These are phyloP conservation scores for Ensete glaucum DNA, from an alignment of 176 grass and related monocot genomes.

Conservation along the genomic window DNA sequence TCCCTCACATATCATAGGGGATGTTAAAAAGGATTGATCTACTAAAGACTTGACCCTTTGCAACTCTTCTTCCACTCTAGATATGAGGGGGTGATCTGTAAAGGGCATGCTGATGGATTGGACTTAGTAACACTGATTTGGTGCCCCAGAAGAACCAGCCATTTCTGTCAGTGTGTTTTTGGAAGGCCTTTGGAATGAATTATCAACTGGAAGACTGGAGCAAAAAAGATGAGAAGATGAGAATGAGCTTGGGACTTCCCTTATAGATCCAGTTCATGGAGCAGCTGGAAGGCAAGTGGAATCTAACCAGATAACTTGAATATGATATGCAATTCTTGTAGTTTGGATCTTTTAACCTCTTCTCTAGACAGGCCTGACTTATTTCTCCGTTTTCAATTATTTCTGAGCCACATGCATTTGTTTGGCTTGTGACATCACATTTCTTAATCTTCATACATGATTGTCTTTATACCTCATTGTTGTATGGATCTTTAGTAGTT, in stretches of 20 bases:
- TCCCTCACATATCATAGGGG: background rate
- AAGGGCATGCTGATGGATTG: background rate
- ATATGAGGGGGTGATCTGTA: background rate
- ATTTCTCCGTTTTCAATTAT: background rate
- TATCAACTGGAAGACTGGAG: background rate
- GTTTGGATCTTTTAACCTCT: slow-evolving; percentile 4
- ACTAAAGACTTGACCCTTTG: background rate
- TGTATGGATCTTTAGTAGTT: too few species aligned
- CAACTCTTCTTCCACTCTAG: background rate
- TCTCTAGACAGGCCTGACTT: background rate
- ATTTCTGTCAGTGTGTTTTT: background rate
- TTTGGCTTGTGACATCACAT: background rate
- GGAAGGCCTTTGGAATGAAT: background rate
- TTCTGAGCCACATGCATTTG: background rate
- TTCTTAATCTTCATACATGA: background rate
- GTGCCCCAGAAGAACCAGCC: background rate
- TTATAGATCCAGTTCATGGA: background rate
- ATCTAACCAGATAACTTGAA: background rate
- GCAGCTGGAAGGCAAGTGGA: background rate
- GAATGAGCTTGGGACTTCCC: background rate
- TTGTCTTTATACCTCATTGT: background rate
- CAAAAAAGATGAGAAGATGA: background rate
- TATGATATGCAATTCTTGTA: background rate
- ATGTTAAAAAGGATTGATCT: background rate
- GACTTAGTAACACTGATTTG: background rate